Evolutionary conservation across 2,329 filamentous ascomycete genomes (phyloP).

Genomic region (Metarhizium robertsii): DNA sequence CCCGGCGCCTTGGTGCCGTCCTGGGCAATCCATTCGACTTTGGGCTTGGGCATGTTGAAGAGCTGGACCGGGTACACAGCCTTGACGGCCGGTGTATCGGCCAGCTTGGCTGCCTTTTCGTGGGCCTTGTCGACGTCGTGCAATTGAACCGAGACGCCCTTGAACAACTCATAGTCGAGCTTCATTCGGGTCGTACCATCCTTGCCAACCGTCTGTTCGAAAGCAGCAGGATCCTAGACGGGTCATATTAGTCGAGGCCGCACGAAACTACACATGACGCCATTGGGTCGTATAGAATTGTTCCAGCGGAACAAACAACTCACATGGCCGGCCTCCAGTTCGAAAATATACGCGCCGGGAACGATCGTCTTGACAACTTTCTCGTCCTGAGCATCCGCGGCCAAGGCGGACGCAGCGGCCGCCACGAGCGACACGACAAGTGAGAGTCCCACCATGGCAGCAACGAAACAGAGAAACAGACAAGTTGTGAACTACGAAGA

Average conservation of each 20-base stretch:
- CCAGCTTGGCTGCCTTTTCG: conserved; percentile 30
- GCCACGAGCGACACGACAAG: conserved; percentile 10
- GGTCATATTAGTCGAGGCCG: not conserved
- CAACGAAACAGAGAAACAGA: not conserved
- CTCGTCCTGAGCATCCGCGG: not conserved
- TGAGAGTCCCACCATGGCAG: conserved; percentile 10
- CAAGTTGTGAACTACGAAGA: not conserved
- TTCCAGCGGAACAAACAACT: conserved; percentile 5
- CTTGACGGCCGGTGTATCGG: conserved; percentile 35
- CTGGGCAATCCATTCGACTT: conserved; percentile 34
- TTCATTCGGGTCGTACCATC: conserved; percentile 36
- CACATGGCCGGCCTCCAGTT: conserved; percentile 10
- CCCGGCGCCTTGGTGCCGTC: conserved; percentile 14
- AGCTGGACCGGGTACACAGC: conserved; percentile 37
- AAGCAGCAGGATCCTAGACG: conserved; percentile 9
- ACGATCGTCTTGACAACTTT: conserved; percentile 2
- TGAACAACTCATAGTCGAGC: conserved; percentile 42
- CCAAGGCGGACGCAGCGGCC: conserved; percentile 7
- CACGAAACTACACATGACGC: not conserved
- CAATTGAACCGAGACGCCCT: conserved; percentile 44
- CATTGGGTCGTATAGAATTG: not conserved
- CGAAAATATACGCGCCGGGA: conserved; percentile 13
- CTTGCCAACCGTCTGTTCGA: conserved; percentile 12
- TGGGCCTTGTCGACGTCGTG: conserved; percentile 35
- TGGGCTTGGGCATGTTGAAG: conserved; percentile 34